Conservation (phyloP, 371 early-diverging fungal species). For the Smittium culicis region DNA sequence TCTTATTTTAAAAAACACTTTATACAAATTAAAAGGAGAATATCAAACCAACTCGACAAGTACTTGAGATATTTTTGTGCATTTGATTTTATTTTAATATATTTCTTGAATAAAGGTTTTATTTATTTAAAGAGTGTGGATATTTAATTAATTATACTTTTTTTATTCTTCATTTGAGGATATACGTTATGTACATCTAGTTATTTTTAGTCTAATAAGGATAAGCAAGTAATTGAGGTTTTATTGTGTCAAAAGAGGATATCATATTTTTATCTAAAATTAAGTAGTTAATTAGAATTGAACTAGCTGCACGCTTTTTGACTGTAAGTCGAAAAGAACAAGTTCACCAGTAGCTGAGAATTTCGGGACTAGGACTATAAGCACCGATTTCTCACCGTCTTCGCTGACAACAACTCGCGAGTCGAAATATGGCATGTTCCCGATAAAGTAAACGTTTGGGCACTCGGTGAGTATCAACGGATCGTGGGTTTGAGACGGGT, state of each 20-base stretch:
- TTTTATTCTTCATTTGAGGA: no score
- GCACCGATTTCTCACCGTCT: slow-evolving; percentile 13
- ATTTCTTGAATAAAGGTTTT: no score
- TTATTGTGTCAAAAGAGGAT: no score
- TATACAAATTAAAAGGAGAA: neutral
- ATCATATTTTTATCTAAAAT: no score
- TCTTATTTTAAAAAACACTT: neutral
- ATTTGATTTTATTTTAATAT: no score
- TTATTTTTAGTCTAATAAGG: no score
- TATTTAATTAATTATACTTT: no score
- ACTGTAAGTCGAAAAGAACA: slow-evolving; percentile 24
- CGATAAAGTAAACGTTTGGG: slow-evolving; percentile 78
- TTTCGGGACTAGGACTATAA: slow-evolving; percentile 18
- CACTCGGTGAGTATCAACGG: slow-evolving; percentile 59
- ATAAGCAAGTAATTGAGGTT: no score
- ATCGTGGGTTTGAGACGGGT: slow-evolving; percentile 69
- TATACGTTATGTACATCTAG: no score
- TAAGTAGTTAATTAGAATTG: no score
- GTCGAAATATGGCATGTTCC: slow-evolving; percentile 51
- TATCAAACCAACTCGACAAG: neutral
- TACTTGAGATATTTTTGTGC: no score
- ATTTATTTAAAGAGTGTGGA: no score
- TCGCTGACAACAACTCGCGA: neutral
- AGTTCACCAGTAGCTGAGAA: slow-evolving; percentile 13
- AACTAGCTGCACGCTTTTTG: slow-evolving; percentile 14